Evolutionary conservation across 164 flowering plant species (phyloP).

Genomic region (Taxillus chinensis): DNA sequence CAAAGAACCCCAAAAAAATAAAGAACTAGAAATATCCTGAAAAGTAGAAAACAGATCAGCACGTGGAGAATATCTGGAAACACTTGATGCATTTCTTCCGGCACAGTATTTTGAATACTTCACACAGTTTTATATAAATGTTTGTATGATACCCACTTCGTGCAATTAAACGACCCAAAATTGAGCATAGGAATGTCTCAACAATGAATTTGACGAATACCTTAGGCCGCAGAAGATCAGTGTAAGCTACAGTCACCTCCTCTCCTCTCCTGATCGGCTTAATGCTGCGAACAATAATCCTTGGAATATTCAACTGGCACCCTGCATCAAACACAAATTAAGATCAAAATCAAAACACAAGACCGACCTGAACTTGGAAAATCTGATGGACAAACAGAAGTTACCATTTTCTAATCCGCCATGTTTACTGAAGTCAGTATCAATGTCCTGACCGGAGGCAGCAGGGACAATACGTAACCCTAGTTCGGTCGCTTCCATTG

Average conservation of each 20-base stretch:
- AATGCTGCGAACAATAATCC: conserved; percentile 45
- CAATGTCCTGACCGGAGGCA: neutral
- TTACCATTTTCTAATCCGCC: conserved; percentile 8
- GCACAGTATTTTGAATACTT: too few species aligned
- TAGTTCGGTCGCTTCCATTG: conserved; percentile 8
- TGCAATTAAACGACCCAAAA: neutral
- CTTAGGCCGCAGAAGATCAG: conserved; percentile 65
- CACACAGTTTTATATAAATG: too few species aligned
- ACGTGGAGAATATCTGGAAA: neutral
- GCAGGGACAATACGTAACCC: conserved; percentile 17
- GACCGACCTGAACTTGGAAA: neutral
- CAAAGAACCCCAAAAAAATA: neutral
- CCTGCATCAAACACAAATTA: conserved; percentile 13
- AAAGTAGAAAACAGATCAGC: neutral
- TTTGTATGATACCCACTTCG: too few species aligned
- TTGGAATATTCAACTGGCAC: conserved; percentile 35
- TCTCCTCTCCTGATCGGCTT: conserved; percentile 48
- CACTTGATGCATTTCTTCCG: too few species aligned
- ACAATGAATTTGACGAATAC: conserved; percentile 18
- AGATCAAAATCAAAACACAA: neutral
- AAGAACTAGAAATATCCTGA: neutral
- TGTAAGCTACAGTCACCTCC: conserved; percentile 52
- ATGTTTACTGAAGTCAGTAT: conserved; percentile 7
- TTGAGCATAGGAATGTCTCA: neutral
- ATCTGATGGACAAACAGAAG: neutral